Base-by-base conservation (phyloP, 2,329 filamentous ascomycete species). In the Alternaria rosae region DNA sequence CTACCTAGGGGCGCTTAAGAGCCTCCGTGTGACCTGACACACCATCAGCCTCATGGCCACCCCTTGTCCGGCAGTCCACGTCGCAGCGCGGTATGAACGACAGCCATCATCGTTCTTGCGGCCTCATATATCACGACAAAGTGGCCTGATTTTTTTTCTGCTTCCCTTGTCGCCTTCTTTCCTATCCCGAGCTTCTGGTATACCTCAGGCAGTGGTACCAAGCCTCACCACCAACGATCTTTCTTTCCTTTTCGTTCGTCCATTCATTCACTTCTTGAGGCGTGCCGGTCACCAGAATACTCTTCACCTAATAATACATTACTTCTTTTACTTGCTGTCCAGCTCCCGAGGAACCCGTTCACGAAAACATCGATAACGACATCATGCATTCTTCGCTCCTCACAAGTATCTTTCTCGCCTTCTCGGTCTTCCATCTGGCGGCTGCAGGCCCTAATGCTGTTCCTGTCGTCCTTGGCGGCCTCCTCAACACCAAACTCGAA, bases 141-240 rank as follows among this genome's bases (percentile, higher is more conserved):
- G 70, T 76, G 73, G 72, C 74, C 73, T 76, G 74, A 74, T 73
- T 69, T 71, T 64, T 55, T 57, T 54, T n/a, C n/a, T 30, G 47
- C 52, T 67, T 61, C 51, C 64, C 64, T 69, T 70, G 68, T 67
- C 60, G 68, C 60, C 66, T 65, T 38, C 67, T 54, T 50, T 68
- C 64, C 42, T 25, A 55, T 57, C 54, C 47, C 51, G n/a, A 54
- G 21, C 50, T 59, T 67, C 61, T 65, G 58, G 61, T 69, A 61
- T 59, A 69, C 70, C 70, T 72, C 50, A 66, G 70, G 66, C 67
- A 65, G 54, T 51, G 52, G 45, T 54, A 54, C 62, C 52, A 54
- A 56, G 58, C 35, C 50, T 54, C 48, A 48, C 56, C 26, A 61
- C 15, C 55, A 51, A 58, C 20, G 17, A 20, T 30, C 30, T 48